These are phyloP conservation scores for Claviceps digitariae DNA, from an alignment of 2,329 filamentous ascomycete species.

Conservation along the genomic window DNA sequence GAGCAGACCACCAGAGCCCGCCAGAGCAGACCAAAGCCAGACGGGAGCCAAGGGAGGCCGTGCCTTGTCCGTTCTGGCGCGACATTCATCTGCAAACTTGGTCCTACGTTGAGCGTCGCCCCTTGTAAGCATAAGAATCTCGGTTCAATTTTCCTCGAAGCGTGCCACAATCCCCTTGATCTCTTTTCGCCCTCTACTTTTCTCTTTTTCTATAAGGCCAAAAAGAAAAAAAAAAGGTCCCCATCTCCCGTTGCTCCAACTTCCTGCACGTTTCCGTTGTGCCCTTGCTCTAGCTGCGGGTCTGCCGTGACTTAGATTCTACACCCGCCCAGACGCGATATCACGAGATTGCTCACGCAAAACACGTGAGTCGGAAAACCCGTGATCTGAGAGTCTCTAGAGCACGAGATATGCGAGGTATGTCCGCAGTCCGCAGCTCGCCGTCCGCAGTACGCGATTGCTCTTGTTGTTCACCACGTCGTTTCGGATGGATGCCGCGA, in stretches of 20 bases:
- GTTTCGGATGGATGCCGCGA: constrained; percentile 5
- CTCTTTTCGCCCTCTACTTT: constrained; percentile 3
- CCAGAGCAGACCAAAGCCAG: background rate
- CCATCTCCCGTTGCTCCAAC: background rate
- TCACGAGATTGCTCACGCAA: constrained; percentile 34
- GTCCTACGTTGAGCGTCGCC: constrained; percentile 5
- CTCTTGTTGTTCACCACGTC: constrained; percentile 1
- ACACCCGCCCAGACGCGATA: constrained; percentile 24
- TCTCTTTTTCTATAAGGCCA: constrained; percentile 1
- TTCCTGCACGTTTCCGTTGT: constrained; percentile 1
- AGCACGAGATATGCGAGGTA: constrained; percentile 34
- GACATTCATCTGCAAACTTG: constrained; percentile 3
- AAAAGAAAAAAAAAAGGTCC: background rate
- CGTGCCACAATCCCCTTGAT: background rate
- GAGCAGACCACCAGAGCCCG: background rate
- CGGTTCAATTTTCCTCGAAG: background rate
- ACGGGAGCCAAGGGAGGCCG: background rate
- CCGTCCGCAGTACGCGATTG: constrained; percentile 10
- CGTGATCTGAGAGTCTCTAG: constrained; percentile 26
- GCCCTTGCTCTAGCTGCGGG: constrained; percentile 7
- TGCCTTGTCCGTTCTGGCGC: constrained; percentile 2
- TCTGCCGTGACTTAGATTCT: constrained; percentile 18
- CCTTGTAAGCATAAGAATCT: constrained; percentile 16
- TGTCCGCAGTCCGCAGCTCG: constrained; percentile 16
- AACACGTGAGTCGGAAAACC: constrained; percentile 31